Conservation (phyloP, 345 rosid species). For the Gossypium sturtianum region DNA sequence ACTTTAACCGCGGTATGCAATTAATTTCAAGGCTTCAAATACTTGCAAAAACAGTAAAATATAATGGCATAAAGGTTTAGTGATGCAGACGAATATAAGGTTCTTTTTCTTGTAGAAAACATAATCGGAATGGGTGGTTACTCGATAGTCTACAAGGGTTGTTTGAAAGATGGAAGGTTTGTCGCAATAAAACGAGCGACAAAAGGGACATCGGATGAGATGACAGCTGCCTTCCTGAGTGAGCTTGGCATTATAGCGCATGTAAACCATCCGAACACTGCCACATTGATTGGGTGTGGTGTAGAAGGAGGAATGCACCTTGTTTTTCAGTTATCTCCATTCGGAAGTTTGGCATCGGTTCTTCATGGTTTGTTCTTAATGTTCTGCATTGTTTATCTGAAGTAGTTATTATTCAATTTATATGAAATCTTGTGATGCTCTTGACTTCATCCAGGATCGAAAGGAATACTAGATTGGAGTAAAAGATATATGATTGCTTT, state of each 20-base stretch:
- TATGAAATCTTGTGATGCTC: not conserved
- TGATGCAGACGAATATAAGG: not conserved
- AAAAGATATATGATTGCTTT: slow-evolving; percentile 74
- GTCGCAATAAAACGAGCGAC: slow-evolving; percentile 68
- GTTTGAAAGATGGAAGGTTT: slow-evolving; percentile 53
- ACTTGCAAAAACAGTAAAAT: not conserved
- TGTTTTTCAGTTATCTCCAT: slow-evolving; percentile 62
- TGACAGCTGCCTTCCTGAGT: slow-evolving; percentile 53
- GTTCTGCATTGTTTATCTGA: not conserved
- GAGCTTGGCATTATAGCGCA: slow-evolving; percentile 88
- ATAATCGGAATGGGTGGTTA: slow-evolving; percentile 85
- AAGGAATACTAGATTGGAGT: slow-evolving; percentile 59
- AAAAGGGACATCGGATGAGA: slow-evolving; percentile 74
- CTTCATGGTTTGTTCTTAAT: slow-evolving; percentile 58
- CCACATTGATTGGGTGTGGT: slow-evolving; percentile 84
- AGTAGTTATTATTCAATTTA: not conserved
- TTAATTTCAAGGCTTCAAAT: not conserved
- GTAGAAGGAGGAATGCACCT: slow-evolving; percentile 80
- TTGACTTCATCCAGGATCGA: slow-evolving; percentile 38
- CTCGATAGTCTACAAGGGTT: slow-evolving; percentile 77
- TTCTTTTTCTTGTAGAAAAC: slow-evolving; percentile 45
- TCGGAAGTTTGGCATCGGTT: slow-evolving; percentile 74
- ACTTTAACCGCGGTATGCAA: slow-evolving; percentile 55
- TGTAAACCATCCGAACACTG: slow-evolving; percentile 80
- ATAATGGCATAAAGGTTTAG: not conserved